phyloP scores from a whole-genome alignment of 441 rosid species.

The Bruguiera hainesii region DNA sequence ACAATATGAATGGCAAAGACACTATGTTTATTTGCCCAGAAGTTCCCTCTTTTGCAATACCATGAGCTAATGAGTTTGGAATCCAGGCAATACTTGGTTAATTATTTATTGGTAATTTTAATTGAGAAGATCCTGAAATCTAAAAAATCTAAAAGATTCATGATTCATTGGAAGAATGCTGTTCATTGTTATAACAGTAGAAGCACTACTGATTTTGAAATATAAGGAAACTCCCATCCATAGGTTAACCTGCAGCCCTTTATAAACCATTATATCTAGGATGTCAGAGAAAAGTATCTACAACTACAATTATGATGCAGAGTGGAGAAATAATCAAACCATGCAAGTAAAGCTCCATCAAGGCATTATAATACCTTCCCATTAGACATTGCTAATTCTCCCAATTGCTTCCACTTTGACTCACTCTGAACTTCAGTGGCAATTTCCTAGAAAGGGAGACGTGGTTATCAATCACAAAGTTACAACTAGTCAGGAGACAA shows the following conservation, averaged over 20 bases:
- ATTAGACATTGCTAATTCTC: slow-evolving; percentile 92
- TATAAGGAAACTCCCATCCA: too few species aligned
- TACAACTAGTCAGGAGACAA: background rate
- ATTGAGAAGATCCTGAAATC: background rate
- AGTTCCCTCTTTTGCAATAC: too few species aligned
- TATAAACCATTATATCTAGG: background rate
- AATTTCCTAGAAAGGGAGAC: slow-evolving; percentile 56
- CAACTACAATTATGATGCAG: background rate
- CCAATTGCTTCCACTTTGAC: slow-evolving; percentile 97
- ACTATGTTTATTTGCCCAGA: too few species aligned
- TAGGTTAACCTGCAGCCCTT: background rate
- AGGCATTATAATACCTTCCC: slow-evolving; percentile 62
- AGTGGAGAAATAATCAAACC: background rate
- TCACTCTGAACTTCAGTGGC: slow-evolving; percentile 82
- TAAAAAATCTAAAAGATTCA: background rate
- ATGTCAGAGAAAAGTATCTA: background rate
- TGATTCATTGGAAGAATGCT: background rate
- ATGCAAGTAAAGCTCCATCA: slow-evolving; percentile 6
- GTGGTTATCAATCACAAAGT: slow-evolving; percentile 11
- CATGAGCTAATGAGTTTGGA: too few species aligned
- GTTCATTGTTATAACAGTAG: background rate
- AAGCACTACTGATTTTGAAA: too few species aligned
- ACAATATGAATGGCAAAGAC: too few species aligned
- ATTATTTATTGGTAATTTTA: background rate
- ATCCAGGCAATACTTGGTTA: background rate